These are phyloP conservation scores for Fusarium sp. DNA, from an alignment of 2,329 filamentous ascomycete genomes.

Conservation along the genomic window DNA sequence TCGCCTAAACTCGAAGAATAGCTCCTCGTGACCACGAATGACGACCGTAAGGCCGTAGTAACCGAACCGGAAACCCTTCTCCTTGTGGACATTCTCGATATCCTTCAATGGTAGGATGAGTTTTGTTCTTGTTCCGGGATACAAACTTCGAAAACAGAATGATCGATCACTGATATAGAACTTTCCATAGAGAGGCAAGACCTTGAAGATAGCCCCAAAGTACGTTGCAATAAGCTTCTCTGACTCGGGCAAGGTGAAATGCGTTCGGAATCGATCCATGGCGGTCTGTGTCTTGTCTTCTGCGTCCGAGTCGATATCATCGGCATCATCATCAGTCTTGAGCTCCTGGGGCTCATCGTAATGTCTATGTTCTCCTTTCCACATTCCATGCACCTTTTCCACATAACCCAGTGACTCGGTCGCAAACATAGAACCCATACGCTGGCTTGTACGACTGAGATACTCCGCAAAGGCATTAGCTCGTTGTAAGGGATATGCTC, in stretches of 20 bases:
- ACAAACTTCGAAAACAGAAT: slow-evolving; percentile 91
- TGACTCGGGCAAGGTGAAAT: slow-evolving; percentile 86
- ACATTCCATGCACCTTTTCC: slow-evolving; percentile 97
- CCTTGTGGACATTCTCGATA: slow-evolving; percentile 91
- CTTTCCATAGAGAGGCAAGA: slow-evolving; percentile 93
- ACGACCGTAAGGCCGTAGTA: slow-evolving; percentile 93
- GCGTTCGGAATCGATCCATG: slow-evolving; percentile 83
- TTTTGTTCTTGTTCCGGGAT: slow-evolving; percentile 90
- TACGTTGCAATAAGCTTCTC: slow-evolving; percentile 90
- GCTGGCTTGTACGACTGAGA: slow-evolving; percentile 78
- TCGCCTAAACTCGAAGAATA: slow-evolving; percentile 92
- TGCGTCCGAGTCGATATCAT: slow-evolving; percentile 63
- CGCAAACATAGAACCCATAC: slow-evolving; percentile 82
- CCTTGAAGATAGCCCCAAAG: slow-evolving; percentile 89
- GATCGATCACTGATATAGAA: slow-evolving; percentile 89
- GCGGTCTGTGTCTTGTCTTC: slow-evolving; percentile 71
- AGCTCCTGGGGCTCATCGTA: slow-evolving; percentile 72
- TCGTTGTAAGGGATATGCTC: slow-evolving; percentile 81
- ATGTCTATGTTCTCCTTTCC: slow-evolving; percentile 88
- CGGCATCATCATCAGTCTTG: slow-evolving; percentile 56
- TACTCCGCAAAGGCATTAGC: slow-evolving; percentile 86
- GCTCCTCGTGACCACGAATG: slow-evolving; percentile 90
- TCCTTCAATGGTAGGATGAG: slow-evolving; percentile 90
- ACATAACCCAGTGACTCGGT: slow-evolving; percentile 96
- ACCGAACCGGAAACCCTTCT: slow-evolving; percentile 91